Conservation (phyloP, 306 rosid genomes). For the Nissolia schottii region DNA sequence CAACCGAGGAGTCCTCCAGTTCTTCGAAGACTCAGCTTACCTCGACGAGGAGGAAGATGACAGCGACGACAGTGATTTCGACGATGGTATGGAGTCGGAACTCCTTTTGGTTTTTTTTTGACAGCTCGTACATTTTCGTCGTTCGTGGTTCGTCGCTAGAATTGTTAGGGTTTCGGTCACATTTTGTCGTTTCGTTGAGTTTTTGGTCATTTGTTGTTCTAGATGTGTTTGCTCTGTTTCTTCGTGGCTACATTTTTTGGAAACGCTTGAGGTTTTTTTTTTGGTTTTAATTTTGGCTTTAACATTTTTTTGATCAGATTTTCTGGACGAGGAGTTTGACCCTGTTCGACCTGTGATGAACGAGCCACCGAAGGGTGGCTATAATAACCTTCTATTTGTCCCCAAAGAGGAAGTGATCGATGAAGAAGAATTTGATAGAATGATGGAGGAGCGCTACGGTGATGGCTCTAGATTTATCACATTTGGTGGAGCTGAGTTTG, state of each 20-base stretch:
- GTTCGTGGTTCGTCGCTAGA: neutral
- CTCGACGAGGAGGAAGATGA: slow-evolving; percentile 30
- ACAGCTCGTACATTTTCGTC: neutral
- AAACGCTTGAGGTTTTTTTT: neutral
- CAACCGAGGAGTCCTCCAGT: slow-evolving; percentile 54
- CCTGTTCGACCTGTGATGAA: slow-evolving; percentile 22
- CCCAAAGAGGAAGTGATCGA: slow-evolving; percentile 83
- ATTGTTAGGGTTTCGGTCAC: slow-evolving; percentile 31
- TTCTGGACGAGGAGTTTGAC: slow-evolving; percentile 51
- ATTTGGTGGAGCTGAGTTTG: slow-evolving; percentile 62
- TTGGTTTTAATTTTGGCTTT: neutral
- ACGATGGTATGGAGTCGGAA: slow-evolving; percentile 33
- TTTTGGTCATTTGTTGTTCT: neutral
- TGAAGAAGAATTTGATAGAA: slow-evolving; percentile 75
- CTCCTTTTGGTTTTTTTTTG: neutral
- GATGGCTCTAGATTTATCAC: slow-evolving; percentile 31
- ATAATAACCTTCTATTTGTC: slow-evolving; percentile 31
- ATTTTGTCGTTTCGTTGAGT: slow-evolving; percentile 5
- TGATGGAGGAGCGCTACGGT: slow-evolving; percentile 66
- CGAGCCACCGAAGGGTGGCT: slow-evolving; percentile 40
- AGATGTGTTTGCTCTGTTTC: neutral
- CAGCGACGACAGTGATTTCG: slow-evolving; percentile 41
- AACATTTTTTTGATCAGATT: slow-evolving; percentile 32
- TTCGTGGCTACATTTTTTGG: neutral
- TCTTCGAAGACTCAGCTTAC: slow-evolving; percentile 63